These are phyloP conservation scores for Phylloporus sp. DNA, from an alignment of 768 basidiomycete species.

Conservation along the genomic window DNA sequence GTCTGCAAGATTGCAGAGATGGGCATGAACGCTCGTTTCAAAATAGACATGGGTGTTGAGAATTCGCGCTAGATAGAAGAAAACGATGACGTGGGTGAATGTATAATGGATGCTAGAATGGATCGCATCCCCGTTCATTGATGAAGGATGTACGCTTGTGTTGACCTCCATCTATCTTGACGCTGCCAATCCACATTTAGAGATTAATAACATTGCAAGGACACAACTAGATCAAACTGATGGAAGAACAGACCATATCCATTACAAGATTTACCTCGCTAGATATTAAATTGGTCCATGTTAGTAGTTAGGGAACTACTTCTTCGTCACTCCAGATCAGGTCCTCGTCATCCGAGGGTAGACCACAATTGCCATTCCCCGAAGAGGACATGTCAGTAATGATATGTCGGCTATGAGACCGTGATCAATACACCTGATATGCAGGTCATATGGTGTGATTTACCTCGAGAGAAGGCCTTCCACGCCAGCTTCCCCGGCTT, in stretches of 20 bases:
- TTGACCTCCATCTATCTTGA: too few species aligned
- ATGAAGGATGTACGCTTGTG: too few species aligned
- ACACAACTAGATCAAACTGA: too few species aligned
- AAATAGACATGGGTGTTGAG: not conserved
- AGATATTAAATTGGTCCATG: too few species aligned
- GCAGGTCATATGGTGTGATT: not conserved
- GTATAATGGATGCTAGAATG: too few species aligned
- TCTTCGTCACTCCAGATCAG: conserved; percentile 51
- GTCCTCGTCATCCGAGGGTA: conserved; percentile 49
- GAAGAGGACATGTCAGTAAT: conserved; percentile 10
- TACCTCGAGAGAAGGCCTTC: conserved; percentile 66
- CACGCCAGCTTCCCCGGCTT: conserved; percentile 61
- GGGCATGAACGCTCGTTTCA: conserved; percentile 45
- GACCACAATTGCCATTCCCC: conserved; percentile 41
- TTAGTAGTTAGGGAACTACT: conserved; percentile 14
- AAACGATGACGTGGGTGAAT: too few species aligned
- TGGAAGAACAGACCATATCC: too few species aligned
- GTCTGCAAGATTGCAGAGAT: conserved; percentile 53
- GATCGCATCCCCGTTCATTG: too few species aligned
- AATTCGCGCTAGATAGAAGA: too few species aligned
- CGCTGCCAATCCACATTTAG: too few species aligned
- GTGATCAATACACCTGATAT: not conserved
- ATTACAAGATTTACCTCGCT: too few species aligned
- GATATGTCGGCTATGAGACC: conserved; percentile 22
- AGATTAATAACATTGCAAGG: too few species aligned